phyloP scores from a whole-genome alignment of 1,139 yeast species.

The Pichia sp. region DNA sequence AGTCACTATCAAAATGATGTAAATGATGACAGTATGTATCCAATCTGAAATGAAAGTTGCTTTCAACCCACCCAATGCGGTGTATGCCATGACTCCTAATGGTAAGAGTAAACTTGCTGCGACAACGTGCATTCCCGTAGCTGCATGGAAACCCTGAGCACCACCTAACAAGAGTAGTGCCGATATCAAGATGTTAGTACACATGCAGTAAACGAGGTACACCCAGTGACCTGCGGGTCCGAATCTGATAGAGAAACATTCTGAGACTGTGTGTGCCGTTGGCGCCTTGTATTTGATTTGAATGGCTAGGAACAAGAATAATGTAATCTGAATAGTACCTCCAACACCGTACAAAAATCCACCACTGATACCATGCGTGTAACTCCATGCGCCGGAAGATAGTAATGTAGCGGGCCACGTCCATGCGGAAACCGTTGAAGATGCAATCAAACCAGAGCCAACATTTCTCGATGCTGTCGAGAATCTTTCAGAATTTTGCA shows the following conservation, averaged over 20 bases:
- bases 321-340: conserved; percentile 45
- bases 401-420: conserved; percentile 32
- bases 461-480: conserved; percentile 32
- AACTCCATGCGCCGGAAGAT: conserved; percentile 21
- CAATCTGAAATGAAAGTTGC: conserved; percentile 34
- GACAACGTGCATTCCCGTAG: conserved; percentile 35
- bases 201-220: conserved; percentile 19
- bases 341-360: conserved; percentile 48
- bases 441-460: conserved; percentile 30
- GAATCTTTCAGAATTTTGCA: conserved; percentile 83
- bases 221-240: conserved; percentile 31
- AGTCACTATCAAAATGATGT: conserved; percentile 26
- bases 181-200: conserved; percentile 22
- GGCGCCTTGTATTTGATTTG: conserved; percentile 50
- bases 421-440: conserved; percentile 35
- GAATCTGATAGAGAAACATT: conserved; percentile 41
- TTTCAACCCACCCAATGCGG: conserved; percentile 37
- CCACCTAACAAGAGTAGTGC: conserved; percentile 34
- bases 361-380: conserved; percentile 32
- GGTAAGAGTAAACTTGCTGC: conserved; percentile 37
- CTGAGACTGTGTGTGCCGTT: conserved; percentile 48
- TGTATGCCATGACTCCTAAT: conserved; percentile 36
- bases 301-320: conserved; percentile 45
- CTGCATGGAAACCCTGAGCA: conserved; percentile 31
- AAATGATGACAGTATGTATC: conserved; percentile 25